Percentiles rank a stretch among this genome's conserved stretches.
Conservation (phyloP, 441 rosid species). For the Populus hybrid region DNA sequence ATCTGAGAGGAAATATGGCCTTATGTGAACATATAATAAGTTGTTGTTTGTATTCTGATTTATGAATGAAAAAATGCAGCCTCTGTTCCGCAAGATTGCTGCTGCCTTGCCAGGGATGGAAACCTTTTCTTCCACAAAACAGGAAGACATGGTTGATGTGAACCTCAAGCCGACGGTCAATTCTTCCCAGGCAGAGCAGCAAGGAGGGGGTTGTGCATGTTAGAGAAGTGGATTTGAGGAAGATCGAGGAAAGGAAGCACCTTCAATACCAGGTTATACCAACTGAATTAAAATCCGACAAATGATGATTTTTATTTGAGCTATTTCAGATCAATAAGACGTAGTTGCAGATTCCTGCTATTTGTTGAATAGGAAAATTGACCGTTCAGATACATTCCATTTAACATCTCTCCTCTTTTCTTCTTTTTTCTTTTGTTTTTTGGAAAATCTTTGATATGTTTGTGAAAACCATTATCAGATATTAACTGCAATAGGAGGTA, state of each 20-base stretch:
- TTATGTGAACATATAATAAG: neutral
- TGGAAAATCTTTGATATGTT: neutral
- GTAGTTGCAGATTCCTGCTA: neutral
- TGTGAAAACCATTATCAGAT: neutral
- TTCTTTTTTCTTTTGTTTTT: too few species aligned
- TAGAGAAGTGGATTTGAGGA: conserved; percentile 12
- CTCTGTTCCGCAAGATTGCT: conserved; percentile 58
- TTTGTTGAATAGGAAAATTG: neutral
- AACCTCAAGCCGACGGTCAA: conserved; percentile 65
- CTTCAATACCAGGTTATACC: neutral
- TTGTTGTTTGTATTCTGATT: neutral
- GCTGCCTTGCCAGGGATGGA: conserved; percentile 60
- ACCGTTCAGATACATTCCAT: neutral
- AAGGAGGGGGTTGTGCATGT: conserved; percentile 77
- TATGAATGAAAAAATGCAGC: conserved; percentile 30
- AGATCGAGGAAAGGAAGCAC: neutral
- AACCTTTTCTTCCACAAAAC: conserved; percentile 77
- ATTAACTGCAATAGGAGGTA: neutral
- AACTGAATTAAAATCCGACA: neutral
- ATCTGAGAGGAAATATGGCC: neutral
- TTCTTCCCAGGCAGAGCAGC: conserved; percentile 51
- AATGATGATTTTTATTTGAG: neutral
- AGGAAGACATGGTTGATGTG: conserved; percentile 91
- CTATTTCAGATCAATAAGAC: neutral
- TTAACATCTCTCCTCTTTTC: neutral